Percentiles rank a stretch among this genome's conserved stretches.
Evolutionary conservation across 78 protist species (phyloP).

Genomic region (Acrasis kona): DNA sequence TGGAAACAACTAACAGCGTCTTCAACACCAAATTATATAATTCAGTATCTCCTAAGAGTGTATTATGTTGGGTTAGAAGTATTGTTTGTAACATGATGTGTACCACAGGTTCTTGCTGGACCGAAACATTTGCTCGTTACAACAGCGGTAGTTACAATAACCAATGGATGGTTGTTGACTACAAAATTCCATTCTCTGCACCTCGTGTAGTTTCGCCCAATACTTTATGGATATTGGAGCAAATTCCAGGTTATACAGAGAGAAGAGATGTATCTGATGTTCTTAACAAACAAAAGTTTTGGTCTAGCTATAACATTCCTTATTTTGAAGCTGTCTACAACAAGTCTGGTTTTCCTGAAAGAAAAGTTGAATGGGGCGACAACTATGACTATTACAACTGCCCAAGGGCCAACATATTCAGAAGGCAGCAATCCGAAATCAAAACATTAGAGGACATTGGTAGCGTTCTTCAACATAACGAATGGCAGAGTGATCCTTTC

Average conservation of each 20-base stretch:
- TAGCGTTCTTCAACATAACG: conserved; percentile 52
- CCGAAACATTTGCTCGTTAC: background rate
- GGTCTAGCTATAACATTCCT: conserved; percentile 76
- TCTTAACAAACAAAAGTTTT: conserved; percentile 47
- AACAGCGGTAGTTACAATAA: conserved; percentile 76
- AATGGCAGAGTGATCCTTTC: conserved; percentile 58
- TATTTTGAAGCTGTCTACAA: conserved; percentile 46
- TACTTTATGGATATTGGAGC: conserved; percentile 62
- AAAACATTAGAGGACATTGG: conserved; percentile 24
- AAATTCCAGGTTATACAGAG: conserved; percentile 61
- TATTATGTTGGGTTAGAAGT: conserved; percentile 40
- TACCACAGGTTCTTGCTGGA: conserved; percentile 19
- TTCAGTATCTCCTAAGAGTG: conserved; percentile 21
- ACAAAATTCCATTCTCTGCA: too few relatives aligned
- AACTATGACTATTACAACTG: conserved; percentile 32
- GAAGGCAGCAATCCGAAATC: conserved; percentile 9
- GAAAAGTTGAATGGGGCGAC: background rate
- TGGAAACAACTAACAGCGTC: conserved; percentile 62
- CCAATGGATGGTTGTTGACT: conserved; percentile 60
- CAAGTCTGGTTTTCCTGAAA: conserved; percentile 45
- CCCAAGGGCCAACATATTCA: conserved; percentile 44
- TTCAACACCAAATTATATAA: conserved; percentile 30
- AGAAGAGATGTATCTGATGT: conserved; percentile 28
- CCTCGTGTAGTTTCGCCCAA: conserved; percentile 25
- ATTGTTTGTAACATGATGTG: conserved; percentile 15